These are phyloP conservation scores for Agmasoma carcini DNA, from an alignment of 371 early-diverging fungal species.

Conservation along the genomic window DNA sequence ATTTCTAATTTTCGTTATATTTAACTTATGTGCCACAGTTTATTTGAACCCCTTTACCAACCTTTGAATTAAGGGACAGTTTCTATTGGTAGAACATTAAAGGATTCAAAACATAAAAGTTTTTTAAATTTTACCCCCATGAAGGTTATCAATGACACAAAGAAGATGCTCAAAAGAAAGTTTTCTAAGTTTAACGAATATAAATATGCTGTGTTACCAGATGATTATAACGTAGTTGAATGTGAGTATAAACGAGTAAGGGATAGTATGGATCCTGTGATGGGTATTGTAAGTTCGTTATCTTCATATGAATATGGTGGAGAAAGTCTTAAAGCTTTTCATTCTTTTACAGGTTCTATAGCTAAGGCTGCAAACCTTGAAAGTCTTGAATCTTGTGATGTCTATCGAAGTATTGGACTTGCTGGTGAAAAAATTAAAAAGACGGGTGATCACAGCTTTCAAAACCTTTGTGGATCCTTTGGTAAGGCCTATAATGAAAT, in stretches of 20 bases:
- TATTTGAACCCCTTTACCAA: too few species aligned
- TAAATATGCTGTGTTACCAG: background rate
- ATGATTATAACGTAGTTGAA: conserved; percentile 2
- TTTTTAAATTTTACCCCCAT: background rate
- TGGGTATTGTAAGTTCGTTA: background rate
- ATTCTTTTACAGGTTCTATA: conserved; percentile 22
- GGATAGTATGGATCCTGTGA: background rate
- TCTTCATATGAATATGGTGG: conserved; percentile 42
- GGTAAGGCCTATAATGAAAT: conserved; percentile 34
- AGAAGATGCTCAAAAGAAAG: conserved; percentile 6
- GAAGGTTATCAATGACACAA: conserved; percentile 4
- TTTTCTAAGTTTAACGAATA: conserved; percentile 8
- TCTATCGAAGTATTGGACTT: conserved; percentile 36
- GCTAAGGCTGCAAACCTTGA: conserved; percentile 19
- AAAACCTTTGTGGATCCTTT: conserved; percentile 20
- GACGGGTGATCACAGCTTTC: conserved; percentile 4
- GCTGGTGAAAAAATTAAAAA: conserved; percentile 16
- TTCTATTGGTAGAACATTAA: too few species aligned
- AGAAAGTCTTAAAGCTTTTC: conserved; percentile 25
- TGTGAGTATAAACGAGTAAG: conserved; percentile 2
- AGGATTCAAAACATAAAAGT: too few species aligned
- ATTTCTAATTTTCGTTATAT: too few species aligned
- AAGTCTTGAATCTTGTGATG: conserved; percentile 29
- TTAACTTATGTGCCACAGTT: too few species aligned
- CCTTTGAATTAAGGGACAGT: too few species aligned